Percentiles rank a stretch among this genome's conserved stretches.
These are phyloP conservation scores for Gracilariopsis chorda DNA, from an alignment of 23 red algal species.

Conservation along the genomic window DNA sequence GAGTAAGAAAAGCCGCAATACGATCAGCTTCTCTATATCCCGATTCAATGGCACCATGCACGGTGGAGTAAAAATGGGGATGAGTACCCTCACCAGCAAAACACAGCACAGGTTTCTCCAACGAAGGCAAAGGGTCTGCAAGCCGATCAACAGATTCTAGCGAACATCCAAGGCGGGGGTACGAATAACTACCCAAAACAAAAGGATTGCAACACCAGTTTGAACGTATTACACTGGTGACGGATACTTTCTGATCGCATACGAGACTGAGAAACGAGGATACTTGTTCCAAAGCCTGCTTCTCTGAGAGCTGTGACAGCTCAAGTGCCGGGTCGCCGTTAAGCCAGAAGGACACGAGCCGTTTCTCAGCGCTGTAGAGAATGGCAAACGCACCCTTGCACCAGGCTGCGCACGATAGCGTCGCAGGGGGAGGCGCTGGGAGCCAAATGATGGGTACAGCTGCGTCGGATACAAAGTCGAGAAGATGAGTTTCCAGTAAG, in stretches of 20 bases:
- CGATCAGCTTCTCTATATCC: constrained; percentile 41
- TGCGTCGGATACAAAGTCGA: neutral
- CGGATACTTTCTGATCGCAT: neutral
- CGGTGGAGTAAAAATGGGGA: constrained; percentile 15
- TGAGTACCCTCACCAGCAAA: constrained; percentile 53
- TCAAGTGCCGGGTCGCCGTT: constrained; percentile 9
- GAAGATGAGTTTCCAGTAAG: neutral
- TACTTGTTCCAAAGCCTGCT: neutral
- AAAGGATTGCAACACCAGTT: constrained; percentile 6
- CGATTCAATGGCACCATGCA: constrained; percentile 48
- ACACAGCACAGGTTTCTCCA: neutral
- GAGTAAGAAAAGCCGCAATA: neutral
- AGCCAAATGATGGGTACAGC: constrained; percentile 30
- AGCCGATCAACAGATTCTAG: neutral
- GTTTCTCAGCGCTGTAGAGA: neutral
- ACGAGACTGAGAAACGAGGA: neutral
- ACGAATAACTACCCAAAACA: constrained; percentile 37
- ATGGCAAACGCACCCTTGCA: constrained; percentile 13
- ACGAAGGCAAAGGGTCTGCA: neutral
- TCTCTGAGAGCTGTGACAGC: neutral
- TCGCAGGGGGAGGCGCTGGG: neutral
- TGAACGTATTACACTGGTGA: constrained; percentile 3
- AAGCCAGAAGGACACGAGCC: constrained; percentile 23
- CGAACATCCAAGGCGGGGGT: neutral
- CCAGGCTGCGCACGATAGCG: neutral